These are phyloP conservation scores for Fusarium sp. DNA, from an alignment of 2,329 filamentous ascomycete species.

Conservation along the genomic window DNA sequence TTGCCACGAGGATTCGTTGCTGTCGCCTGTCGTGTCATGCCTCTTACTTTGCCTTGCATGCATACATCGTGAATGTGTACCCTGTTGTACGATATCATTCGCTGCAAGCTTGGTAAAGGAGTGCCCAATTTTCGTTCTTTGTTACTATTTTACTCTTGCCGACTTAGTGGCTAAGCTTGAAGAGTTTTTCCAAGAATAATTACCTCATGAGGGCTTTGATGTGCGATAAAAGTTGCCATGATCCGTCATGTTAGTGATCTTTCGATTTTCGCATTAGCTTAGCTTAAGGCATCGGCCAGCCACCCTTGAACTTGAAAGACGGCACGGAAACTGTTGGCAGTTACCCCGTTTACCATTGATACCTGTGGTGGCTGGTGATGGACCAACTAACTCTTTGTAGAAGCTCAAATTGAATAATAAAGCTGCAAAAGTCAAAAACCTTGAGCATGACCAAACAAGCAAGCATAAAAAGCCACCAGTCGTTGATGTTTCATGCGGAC, in stretches of 20 bases:
- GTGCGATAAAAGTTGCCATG: not conserved
- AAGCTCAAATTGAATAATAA: not conserved
- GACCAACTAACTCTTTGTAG: not conserved
- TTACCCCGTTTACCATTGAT: not conserved
- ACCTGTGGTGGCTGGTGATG: not conserved
- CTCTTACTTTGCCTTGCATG: constrained; percentile 26
- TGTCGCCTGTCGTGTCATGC: constrained; percentile 17
- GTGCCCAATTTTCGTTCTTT: not conserved
- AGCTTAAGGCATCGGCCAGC: constrained; percentile 6
- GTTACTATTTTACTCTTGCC: not conserved
- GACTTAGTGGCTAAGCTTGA: constrained; percentile 6
- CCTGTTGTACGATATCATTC: constrained; percentile 13
- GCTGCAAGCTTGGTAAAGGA: not conserved
- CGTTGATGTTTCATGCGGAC: constrained; percentile 7
- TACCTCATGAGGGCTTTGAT: not conserved
- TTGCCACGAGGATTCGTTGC: constrained; percentile 31
- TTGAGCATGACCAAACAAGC: not conserved
- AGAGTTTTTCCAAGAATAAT: not conserved
- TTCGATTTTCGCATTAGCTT: constrained; percentile 13
- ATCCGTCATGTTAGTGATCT: constrained; percentile 11
- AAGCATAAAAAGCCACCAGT: constrained; percentile 1
- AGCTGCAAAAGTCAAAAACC: not conserved
- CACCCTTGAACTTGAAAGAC: constrained; percentile 5
- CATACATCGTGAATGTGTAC: constrained; percentile 14
- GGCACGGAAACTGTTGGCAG: constrained; percentile 2